Conservation (phyloP, 2,329 filamentous ascomycete species). For the Xylariaceae sp. region DNA sequence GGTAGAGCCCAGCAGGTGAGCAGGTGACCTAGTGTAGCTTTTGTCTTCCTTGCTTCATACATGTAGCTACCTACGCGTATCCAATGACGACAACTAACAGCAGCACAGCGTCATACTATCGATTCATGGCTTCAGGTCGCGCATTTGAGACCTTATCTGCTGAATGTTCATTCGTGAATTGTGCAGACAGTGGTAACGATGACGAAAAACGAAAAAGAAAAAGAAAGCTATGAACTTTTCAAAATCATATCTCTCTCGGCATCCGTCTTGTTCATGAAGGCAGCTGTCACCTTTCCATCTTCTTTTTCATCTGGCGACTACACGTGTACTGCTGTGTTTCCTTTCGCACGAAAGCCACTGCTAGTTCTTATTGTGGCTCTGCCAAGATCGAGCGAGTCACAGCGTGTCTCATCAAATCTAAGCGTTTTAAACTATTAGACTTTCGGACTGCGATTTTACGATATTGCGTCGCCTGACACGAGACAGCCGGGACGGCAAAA, state of each 20-base stretch:
- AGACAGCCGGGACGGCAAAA: neutral
- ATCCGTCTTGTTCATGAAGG: neutral
- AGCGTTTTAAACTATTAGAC: no score
- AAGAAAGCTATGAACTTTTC: no score
- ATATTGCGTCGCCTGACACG: neutral
- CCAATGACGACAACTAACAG: constrained; percentile 6
- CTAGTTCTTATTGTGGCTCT: constrained; percentile 1
- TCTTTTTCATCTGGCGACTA: no score
- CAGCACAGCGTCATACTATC: constrained; percentile 22
- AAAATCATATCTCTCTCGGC: neutral
- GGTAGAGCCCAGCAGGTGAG: neutral
- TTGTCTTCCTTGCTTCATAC: neutral
- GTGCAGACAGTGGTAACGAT: constrained; percentile 7
- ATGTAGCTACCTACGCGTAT: no score
- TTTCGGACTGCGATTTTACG: no score
- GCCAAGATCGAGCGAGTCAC: neutral
- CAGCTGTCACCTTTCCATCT: constrained; percentile 2
- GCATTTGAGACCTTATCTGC: constrained; percentile 8
- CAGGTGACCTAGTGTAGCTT: constrained; percentile 11
- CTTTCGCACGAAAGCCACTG: no score
- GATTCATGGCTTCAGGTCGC: constrained; percentile 13
- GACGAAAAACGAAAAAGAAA: no score
- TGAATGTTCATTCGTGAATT: constrained; percentile 12
- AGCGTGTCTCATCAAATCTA: no score
- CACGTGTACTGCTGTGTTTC: neutral